A percentile compares a stretch with the other conserved stretches of the same genome.
Conservation (phyloP, 2,329 filamentous ascomycete species). For the Clonostachys chloroleuca region DNA sequence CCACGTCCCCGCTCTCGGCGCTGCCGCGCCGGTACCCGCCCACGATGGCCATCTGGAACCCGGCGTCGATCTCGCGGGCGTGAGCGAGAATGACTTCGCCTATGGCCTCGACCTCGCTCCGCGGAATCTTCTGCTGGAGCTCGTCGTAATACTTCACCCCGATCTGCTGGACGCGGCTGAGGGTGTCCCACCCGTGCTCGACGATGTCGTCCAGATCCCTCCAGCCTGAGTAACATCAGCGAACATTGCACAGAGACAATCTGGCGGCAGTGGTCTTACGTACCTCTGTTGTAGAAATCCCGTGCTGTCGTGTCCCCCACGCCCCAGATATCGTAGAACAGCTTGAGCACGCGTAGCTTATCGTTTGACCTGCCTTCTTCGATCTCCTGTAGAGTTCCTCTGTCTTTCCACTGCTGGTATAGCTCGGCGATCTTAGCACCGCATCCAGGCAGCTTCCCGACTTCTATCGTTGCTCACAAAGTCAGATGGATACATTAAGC, state of each 20-base stretch:
- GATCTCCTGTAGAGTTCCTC: slow-evolving; percentile 59
- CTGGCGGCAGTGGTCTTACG: neutral
- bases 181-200: slow-evolving; percentile 70
- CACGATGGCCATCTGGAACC: slow-evolving; percentile 58
- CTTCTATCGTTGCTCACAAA: slow-evolving; percentile 24
- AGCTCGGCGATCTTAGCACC: slow-evolving; percentile 73
- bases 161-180: slow-evolving; percentile 84
- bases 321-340: slow-evolving; percentile 89
- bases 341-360: slow-evolving; percentile 57
- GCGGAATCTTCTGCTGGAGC: slow-evolving; percentile 66
- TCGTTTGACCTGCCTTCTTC: slow-evolving; percentile 60
- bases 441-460: slow-evolving; percentile 68
- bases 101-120: slow-evolving; percentile 70
- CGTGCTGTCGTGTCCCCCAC: slow-evolving; percentile 78
- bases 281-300: slow-evolving; percentile 69
- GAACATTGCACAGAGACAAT: neutral
- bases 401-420: slow-evolving; percentile 68
- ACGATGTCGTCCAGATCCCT: slow-evolving; percentile 81
- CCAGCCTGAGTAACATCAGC: slow-evolving; percentile 48
- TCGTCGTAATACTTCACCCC: slow-evolving; percentile 93
- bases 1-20: slow-evolving; percentile 70
- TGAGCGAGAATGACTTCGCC: slow-evolving; percentile 58
- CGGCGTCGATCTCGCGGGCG: slow-evolving; percentile 56
- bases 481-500: neutral
- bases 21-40: slow-evolving; percentile 84